Evolutionary conservation across 2,329 filamentous ascomycete genomes (phyloP), one percentile per base, ranked within the genome.

Genomic region (Cercospora janseana): DNA sequence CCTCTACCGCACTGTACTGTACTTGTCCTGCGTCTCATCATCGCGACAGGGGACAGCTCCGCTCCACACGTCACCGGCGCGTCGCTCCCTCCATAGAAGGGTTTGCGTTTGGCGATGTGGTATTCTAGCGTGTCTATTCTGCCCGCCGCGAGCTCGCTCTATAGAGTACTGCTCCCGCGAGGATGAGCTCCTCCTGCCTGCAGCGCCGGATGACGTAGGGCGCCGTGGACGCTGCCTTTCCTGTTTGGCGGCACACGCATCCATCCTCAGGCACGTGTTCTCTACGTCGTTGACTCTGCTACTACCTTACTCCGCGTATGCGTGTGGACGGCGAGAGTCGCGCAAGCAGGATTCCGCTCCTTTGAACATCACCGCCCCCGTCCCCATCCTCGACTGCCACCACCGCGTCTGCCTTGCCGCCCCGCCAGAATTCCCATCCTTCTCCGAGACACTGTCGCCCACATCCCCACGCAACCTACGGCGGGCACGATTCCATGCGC

Each of bases 291-390:
- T 21, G 23, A 6, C 16, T 18, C 21, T 21, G 21, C 21, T 24
- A 38, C 16, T 13, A 24, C 35, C 26, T 9, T 23, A 24, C 15
- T 23, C n/a, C 35, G 21, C 21, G 35, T 13, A 8, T 15, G 32
- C 21, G 21, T 40, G 35, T 40, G n/a, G n/a, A n/a, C n/a, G n/a
- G n/a, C n/a, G n/a, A n/a, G n/a, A n/a, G n/a, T n/a, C n/a, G n/a
- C 18, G 26, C 35, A 9, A 40, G 35, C 35, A 40, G 35, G 35
- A 40, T 40, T 40, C 41, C 41, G 28, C 18, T 31, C 41, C 41
- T 29, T 44, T 44, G 42, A 20, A 35, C 32, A 4, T 16, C 32
- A 5, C 28, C 20, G 18, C 9, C 27, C 13, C 41, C 6, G 28
- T 24, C 28, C 16, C 42, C 34, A 21, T 23, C 28, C n/a, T 24